These are phyloP conservation scores for Albugo laibachii DNA, from an alignment of 352 stramenopile genomes.

Conservation along the genomic window DNA sequence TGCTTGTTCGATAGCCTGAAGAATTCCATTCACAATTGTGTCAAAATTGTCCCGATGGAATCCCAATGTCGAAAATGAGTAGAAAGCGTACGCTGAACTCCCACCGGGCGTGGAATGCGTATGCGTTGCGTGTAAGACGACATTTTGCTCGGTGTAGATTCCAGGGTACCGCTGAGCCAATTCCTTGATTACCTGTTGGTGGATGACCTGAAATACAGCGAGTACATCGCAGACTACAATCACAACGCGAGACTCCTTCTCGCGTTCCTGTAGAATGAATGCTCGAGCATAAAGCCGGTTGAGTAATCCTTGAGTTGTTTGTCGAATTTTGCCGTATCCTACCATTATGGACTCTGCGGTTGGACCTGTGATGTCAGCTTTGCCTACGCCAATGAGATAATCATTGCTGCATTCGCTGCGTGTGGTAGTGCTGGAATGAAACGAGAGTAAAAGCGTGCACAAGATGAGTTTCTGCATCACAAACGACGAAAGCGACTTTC, in stretches of 20 bases:
- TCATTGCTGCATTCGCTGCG: too few relatives aligned
- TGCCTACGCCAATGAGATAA: conserved; percentile 21
- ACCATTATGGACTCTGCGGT: conserved; percentile 39
- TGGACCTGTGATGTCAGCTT: conserved; percentile 36
- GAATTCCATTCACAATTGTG: conserved; percentile 38
- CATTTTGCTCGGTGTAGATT: conserved; percentile 35
- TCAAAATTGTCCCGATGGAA: conserved; percentile 40
- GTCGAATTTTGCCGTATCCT: conserved; percentile 26
- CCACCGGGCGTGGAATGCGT: conserved; percentile 63
- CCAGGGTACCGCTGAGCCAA: conserved; percentile 17
- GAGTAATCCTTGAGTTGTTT: conserved; percentile 32
- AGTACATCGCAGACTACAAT: conserved; percentile 28
- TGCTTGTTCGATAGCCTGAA: conserved; percentile 31
- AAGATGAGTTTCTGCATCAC: too few relatives aligned
- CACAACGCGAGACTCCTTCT: conserved; percentile 15
- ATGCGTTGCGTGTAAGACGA: conserved; percentile 61
- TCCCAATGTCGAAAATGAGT: conserved; percentile 23
- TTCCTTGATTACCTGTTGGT: conserved; percentile 24
- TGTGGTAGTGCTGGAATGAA: too few relatives aligned
- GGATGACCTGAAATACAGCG: conserved; percentile 27
- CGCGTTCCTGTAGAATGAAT: conserved; percentile 29
- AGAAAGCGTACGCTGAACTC: conserved; percentile 56
- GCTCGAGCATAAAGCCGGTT: conserved; percentile 39
- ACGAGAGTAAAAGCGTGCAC: too few relatives aligned
- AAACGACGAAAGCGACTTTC: too few relatives aligned